Base-by-base conservation (phyloP, 805 yeast genomes). In the Saccharomyces eubayanus region DNA sequence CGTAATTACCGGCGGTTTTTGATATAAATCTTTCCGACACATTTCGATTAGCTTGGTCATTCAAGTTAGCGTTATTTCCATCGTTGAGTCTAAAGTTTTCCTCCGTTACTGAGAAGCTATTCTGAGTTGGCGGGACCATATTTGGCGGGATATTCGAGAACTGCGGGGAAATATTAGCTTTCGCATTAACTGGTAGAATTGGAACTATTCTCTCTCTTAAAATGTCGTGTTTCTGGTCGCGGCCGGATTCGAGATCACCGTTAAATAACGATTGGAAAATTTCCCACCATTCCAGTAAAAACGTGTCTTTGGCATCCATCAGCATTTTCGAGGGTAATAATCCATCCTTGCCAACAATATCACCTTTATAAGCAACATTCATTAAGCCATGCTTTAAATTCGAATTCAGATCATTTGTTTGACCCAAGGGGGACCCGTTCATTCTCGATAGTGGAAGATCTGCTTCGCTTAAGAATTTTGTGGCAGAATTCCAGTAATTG, bases 251-350 rank as follows among this genome's bases (percentile, higher is more conserved):
- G 9, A 36, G 24, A 9, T 36, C 43, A 50, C 43, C 43, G 21
- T 36, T 36, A 11, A 16, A 36, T 6, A 36, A 36, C 9, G 77
- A 70, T 78, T 81, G 76, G 12, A 81, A 59, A 9, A 76, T 66
- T 50, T 75, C 73, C 82, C 83, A 81, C 85, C 85, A 81, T 57
- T 81, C 83, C 49, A 77, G 63, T 12, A 81, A 62, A 55, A 79
- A 78, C 0, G 81, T 73, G 21, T 77, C 80, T 3, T 73, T 71
- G 1, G 75, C 68, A 31, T 73, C 67, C 69, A 73, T 72, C 40
- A 75, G 62, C 75, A 73, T 74, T 53, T 74, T 69, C 1, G 71
- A 69, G 20, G 67, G 67, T 3, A 71, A 62, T 20, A 66, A 58
- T 36, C 66, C 63, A 27, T 57, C 62, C 8, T 36, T 21, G 20